These are phyloP conservation scores for Quercus variabilis DNA, from an alignment of 306 rosid species.

Conservation along the genomic window DNA sequence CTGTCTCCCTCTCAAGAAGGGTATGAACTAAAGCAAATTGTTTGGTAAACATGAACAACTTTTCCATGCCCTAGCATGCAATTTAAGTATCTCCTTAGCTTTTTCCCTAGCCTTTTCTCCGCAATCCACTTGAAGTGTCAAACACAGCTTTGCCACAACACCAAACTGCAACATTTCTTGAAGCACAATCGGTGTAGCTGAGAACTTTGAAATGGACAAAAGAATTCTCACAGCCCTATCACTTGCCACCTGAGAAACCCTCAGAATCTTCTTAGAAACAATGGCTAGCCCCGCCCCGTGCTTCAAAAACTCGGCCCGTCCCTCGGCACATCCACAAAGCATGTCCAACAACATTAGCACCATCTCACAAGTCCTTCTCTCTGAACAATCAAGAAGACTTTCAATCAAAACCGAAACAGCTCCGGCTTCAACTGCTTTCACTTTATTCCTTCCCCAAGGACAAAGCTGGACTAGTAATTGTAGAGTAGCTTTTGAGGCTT, in stretches of 20 bases:
- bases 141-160: slow-evolving; percentile 66
- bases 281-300: slow-evolving; percentile 75
- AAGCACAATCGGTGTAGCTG: slow-evolving; percentile 41
- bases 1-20: slow-evolving; percentile 12
- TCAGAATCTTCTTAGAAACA: slow-evolving; percentile 70
- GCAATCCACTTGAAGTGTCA: slow-evolving; percentile 64
- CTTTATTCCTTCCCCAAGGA: slow-evolving; percentile 58
- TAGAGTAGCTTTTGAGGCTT: slow-evolving; percentile 51
- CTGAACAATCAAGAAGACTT: slow-evolving; percentile 47
- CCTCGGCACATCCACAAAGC: slow-evolving; percentile 68
- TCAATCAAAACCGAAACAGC: slow-evolving; percentile 52
- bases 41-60: slow-evolving; percentile 58
- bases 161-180: slow-evolving; percentile 76
- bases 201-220: slow-evolving; percentile 39
- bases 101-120: slow-evolving; percentile 73
- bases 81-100: slow-evolving; percentile 63
- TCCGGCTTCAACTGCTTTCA: slow-evolving; percentile 63
- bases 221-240: slow-evolving; percentile 74
- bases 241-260: slow-evolving; percentile 61
- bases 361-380: slow-evolving; percentile 58
- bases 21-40: slow-evolving; percentile 39
- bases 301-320: slow-evolving; percentile 55
- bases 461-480: slow-evolving; percentile 37
- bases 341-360: slow-evolving; percentile 46
- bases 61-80: slow-evolving; percentile 61